Evolutionary conservation across 352 stramenopile species (phyloP), one percentile per base, ranked within the genome.

Genomic region (Elongisporangium prolatum): DNA sequence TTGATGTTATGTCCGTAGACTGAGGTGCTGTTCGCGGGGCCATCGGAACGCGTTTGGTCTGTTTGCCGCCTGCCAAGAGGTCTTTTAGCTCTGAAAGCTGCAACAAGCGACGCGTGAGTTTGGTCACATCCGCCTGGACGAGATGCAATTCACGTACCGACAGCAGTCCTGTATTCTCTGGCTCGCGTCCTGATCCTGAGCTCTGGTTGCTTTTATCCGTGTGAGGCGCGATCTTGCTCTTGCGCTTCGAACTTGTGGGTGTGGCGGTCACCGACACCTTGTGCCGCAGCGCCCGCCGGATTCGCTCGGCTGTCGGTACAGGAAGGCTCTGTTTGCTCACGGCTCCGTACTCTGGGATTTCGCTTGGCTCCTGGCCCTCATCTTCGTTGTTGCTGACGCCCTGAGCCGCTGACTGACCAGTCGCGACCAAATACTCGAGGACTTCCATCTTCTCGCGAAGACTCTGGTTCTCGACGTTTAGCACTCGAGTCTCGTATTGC

Each of bases 361-460:
- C 65, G 3, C 71, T 59, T 11, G 53, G 18, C 11, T 57, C 52
- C 25, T 57, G 51, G 11, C 63, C 18, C 2, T 73, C 57, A 7
- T n/a, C 40, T 18, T 54, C 48, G 16, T 64, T 50, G 4, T 57
- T 54, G n/a, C 25, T 38, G 34, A 56, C 44, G 14, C 56, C 37
- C 21, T 51, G 21, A 1, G 20, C 28, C 25, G 67, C 54, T 8
- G 38, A 56, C 0, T 60, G 57, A 61, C 50, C n/a, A 48, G 28
- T 21, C n/a, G 50, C 37, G 3, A 82, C 47, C 21, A 86, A 60
- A 48, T 86, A 86, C 64, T 86, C 75, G 17, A 86, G 64, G 20
- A 86, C 69, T 55, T 86, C 75, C 47, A 86, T 68, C 52, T 82
- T 81, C 56, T 86, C 73, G 0, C 75, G 74, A 14, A 86, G 55